Evolutionary conservation across 352 stramenopile species (phyloP).

Genomic region (Phytophthora kernoviae): DNA sequence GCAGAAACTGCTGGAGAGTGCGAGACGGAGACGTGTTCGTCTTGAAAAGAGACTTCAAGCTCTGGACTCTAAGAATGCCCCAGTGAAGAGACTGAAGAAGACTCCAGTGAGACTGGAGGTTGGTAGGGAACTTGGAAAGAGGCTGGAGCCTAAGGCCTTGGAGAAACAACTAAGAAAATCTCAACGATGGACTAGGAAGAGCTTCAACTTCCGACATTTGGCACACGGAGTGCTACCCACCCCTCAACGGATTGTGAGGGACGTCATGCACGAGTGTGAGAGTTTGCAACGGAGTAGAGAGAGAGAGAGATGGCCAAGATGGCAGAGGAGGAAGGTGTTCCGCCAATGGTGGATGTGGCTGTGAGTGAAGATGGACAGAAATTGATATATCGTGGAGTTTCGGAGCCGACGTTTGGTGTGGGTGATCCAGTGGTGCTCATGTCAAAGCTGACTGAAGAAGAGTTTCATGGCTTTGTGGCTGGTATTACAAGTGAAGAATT

Average conservation of each 20-base stretch:
- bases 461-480: slow-evolving; percentile 65
- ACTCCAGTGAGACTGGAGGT: not conserved
- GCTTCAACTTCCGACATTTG: slow-evolving; percentile 71
- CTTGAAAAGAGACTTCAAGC: slow-evolving; percentile 22
- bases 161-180: slow-evolving; percentile 32
- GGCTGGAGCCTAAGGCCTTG: slow-evolving; percentile 22
- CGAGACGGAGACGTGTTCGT: slow-evolving; percentile 18
- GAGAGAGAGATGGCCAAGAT: slow-evolving; percentile 8
- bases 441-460: slow-evolving; percentile 58
- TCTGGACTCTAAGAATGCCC: not conserved
- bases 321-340: slow-evolving; percentile 5
- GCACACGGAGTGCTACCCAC: slow-evolving; percentile 43
- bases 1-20: slow-evolving; percentile 24
- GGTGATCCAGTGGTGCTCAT: slow-evolving; percentile 58
- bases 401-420: slow-evolving; percentile 40
- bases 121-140: not conserved
- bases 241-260: slow-evolving; percentile 38
- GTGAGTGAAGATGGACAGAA: slow-evolving; percentile 19
- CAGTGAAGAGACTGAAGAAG: not conserved
- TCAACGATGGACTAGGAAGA: slow-evolving; percentile 29
- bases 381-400: slow-evolving; percentile 9
- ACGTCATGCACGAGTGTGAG: slow-evolving; percentile 36
- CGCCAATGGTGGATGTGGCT: slow-evolving; percentile 1
- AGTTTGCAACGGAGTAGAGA: slow-evolving; percentile 28
- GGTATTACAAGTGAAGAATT: slow-evolving; percentile 39